phyloP scores from a whole-genome alignment of 1,284 basidiomycete species.

The Psilocybe mexicana region DNA sequence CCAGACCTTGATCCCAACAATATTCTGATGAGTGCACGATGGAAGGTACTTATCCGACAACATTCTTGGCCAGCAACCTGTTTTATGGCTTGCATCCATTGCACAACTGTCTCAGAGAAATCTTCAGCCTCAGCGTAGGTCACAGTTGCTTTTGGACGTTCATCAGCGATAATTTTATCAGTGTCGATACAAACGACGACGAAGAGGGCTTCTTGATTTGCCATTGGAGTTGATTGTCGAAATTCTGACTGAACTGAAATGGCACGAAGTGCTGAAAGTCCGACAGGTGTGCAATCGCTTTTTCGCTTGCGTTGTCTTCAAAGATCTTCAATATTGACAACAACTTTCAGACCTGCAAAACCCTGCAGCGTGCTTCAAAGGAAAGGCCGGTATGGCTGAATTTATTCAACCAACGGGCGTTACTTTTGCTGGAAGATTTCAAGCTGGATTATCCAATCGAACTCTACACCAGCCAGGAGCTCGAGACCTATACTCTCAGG shows the following conservation, averaged over 20 bases:
- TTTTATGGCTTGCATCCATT: too few relatives aligned
- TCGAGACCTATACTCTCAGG: neutral
- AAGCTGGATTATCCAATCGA: slow-evolving; percentile 3
- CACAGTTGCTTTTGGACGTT: too few relatives aligned
- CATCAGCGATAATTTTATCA: too few relatives aligned
- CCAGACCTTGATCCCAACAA: too few relatives aligned
- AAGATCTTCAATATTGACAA: too few relatives aligned
- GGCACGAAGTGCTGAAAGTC: neutral
- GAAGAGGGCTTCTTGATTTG: neutral
- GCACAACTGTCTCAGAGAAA: too few relatives aligned
- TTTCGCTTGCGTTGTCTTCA: too few relatives aligned
- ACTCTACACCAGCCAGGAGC: neutral
- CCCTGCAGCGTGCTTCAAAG: neutral
- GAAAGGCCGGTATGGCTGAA: neutral
- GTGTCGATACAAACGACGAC: too few relatives aligned
- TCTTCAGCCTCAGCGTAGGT: too few relatives aligned
- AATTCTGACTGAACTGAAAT: neutral
- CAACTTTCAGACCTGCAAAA: neutral
- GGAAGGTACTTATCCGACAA: too few relatives aligned
- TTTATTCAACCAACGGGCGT: neutral
- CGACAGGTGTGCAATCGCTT: neutral
- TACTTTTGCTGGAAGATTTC: neutral
- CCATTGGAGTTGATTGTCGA: neutral
- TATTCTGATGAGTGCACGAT: too few relatives aligned
- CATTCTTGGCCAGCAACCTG: too few relatives aligned